Conservation (phyloP, 169 alveolate genomes). For the Cardiosporidium cionae region DNA sequence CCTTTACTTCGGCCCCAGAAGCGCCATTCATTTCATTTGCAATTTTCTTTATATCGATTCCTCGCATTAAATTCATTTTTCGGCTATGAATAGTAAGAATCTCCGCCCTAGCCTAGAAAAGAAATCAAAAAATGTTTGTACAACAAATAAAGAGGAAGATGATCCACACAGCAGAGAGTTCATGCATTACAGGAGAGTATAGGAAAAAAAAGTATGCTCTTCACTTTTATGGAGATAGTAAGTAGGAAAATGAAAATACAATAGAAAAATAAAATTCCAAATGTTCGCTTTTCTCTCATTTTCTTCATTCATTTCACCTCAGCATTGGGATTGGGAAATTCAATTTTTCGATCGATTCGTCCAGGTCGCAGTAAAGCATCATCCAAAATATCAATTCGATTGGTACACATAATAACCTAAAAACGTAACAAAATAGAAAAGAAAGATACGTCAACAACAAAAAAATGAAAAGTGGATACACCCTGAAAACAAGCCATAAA, state of each 20-base stretch:
- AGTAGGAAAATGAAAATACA: background rate
- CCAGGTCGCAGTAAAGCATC: constrained; percentile 99
- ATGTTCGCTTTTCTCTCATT: background rate
- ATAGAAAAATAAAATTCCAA: background rate
- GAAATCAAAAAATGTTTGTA: constrained; percentile 25
- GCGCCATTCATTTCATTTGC: constrained; percentile 91
- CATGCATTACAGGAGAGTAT: too few relatives aligned
- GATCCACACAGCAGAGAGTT: too few relatives aligned
- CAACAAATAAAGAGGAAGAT: too few relatives aligned
- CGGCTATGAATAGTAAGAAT: constrained; percentile 93
- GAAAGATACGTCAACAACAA: background rate
- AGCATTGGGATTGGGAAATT: constrained; percentile 85
- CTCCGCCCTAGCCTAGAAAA: constrained; percentile 82
- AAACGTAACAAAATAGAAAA: background rate
- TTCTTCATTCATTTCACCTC: constrained; percentile 37
- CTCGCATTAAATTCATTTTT: constrained; percentile 93
- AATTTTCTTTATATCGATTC: constrained; percentile 87
- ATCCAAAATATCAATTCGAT: constrained; percentile 96
- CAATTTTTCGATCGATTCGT: constrained; percentile 94
- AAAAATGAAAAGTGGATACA: background rate
- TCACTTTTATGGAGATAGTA: too few relatives aligned
- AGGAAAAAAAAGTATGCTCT: too few relatives aligned
- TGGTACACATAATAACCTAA: constrained; percentile 94
- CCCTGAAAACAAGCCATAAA: background rate
- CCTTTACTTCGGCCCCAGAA: constrained; percentile 96